Evolutionary conservation across 2,329 filamentous ascomycete genomes (phyloP).

Genomic region (Fusarium cicatricum): DNA sequence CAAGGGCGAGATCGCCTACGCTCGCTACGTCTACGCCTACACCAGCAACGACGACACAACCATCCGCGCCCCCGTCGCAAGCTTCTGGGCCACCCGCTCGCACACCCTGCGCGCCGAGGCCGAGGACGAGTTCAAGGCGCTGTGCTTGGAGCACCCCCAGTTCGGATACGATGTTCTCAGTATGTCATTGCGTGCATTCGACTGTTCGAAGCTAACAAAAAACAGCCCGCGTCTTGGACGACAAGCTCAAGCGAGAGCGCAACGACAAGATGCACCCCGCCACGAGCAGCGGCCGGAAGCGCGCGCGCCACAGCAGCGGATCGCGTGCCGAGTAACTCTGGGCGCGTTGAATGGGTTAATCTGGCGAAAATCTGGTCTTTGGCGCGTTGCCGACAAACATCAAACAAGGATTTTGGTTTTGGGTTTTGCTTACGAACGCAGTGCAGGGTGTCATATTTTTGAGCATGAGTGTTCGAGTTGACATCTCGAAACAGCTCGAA

Average conservation of each 20-base stretch:
- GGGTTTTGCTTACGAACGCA: no score
- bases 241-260: constrained; percentile 71
- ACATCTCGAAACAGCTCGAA: no score
- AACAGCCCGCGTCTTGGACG: constrained; percentile 68
- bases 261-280: constrained; percentile 66
- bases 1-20: constrained; percentile 90
- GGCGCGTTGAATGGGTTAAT: neutral
- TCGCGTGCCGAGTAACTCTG: constrained; percentile 26
- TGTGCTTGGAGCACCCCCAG: constrained; percentile 89
- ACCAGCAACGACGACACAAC: constrained; percentile 30
- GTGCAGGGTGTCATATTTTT: no score
- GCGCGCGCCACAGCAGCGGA: constrained; percentile 61
- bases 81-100: constrained; percentile 42
- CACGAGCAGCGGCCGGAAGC: constrained; percentile 62
- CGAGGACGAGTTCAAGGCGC: constrained; percentile 81
- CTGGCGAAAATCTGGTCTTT: neutral
- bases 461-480: no score
- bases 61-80: constrained; percentile 38
- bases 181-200: constrained; percentile 50
- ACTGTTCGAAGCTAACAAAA: constrained; percentile 10
- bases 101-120: constrained; percentile 87
- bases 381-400: neutral
- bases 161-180: constrained; percentile 93
- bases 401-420: neutral
- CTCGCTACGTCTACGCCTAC: constrained; percentile 62